Base-by-base conservation (phyloP, 192 early-diverging fungal species). In the Coemansia sp. region DNA sequence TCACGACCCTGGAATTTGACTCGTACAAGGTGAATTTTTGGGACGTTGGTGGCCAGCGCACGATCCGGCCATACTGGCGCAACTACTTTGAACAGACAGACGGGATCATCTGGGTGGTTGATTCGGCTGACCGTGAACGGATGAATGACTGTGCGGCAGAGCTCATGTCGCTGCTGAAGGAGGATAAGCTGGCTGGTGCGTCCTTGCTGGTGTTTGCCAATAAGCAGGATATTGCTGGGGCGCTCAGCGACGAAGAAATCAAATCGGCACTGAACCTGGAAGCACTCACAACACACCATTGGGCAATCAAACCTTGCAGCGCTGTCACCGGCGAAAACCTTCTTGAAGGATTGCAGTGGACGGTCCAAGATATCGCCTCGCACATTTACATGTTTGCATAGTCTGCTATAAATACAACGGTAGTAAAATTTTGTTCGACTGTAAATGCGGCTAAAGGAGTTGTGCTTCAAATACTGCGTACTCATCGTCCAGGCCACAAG, bases 51-150 rank as follows among this genome's bases (percentile, higher is more conserved):
- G 97, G 97, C 0, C 97, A 99, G 71, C 91, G 91, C 60, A 92
- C 92, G 4, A 96, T 99, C 63, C 85, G 97, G 56, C 88, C 92
- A 5, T 99, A 97, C 72, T 99, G 97, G 97, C 80, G 95, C 28
- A 99, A 99, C 82, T 99, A 99, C 64, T 99, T 99, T 87, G 97
- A 99, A 67, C 91, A 96, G 54, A 99, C 97, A 0, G 97, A 99
- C 60, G 97, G 90, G 0, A 69, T 99, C 12, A 89, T 98, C 22
- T 99, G 95, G 95, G 97, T 99, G 1, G 94, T 99, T 12, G 97
- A 99, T 63, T 90, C 91, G 32, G 92, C 91, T 11, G 97, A 99
- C 71, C 63, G 88, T 44, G 71, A 86, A 30, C 73, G 97, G 14
- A 76, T 97, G 60, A 76, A 86, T 24, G 90, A 92, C 60, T 97